phyloP scores from a whole-genome alignment of 2,329 filamentous ascomycete genomes.

The Trichoderma asperellum region DNA sequence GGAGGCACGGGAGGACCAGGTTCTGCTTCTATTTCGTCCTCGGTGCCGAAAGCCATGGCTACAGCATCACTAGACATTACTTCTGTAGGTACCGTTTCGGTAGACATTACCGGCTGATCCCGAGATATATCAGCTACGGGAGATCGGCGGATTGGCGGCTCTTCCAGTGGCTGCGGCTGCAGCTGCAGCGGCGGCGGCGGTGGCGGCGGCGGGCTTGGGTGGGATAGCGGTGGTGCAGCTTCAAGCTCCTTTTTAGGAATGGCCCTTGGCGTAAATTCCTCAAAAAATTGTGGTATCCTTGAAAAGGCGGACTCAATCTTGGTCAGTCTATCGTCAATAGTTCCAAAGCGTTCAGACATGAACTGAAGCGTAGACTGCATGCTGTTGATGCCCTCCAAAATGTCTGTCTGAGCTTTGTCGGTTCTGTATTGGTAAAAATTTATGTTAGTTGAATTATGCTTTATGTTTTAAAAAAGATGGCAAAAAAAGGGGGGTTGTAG shows the following conservation, averaged over 20 bases:
- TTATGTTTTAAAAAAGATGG: background rate
- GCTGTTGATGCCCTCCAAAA: slow-evolving; percentile 57
- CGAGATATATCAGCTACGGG: slow-evolving; percentile 34
- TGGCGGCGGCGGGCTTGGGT: slow-evolving; percentile 28
- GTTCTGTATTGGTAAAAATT: slow-evolving; percentile 44
- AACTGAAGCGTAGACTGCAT: slow-evolving; percentile 46
- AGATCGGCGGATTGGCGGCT: slow-evolving; percentile 30
- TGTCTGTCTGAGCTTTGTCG: slow-evolving; percentile 64
- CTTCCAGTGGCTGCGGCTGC: background rate
- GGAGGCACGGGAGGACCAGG: slow-evolving; percentile 57
- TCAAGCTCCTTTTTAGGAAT: slow-evolving; percentile 40
- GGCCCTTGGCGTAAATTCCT: slow-evolving; percentile 29
- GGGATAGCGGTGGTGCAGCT: slow-evolving; percentile 33
- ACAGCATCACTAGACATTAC: slow-evolving; percentile 32
- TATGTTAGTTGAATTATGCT: background rate
- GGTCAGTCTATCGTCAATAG: slow-evolving; percentile 45
- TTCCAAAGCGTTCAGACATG: slow-evolving; percentile 45
- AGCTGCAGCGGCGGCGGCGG: slow-evolving; percentile 19
- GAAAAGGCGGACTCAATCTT: slow-evolving; percentile 42
- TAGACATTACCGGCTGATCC: slow-evolving; percentile 36
- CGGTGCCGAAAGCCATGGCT: slow-evolving; percentile 41
- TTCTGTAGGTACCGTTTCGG: slow-evolving; percentile 32
- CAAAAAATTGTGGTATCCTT: slow-evolving; percentile 28
- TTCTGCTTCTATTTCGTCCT: slow-evolving; percentile 56
- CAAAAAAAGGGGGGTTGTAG: background rate